phyloP scores from a whole-genome alignment of 2,329 filamentous ascomycete genomes.

The Bipolaris victoriae region DNA sequence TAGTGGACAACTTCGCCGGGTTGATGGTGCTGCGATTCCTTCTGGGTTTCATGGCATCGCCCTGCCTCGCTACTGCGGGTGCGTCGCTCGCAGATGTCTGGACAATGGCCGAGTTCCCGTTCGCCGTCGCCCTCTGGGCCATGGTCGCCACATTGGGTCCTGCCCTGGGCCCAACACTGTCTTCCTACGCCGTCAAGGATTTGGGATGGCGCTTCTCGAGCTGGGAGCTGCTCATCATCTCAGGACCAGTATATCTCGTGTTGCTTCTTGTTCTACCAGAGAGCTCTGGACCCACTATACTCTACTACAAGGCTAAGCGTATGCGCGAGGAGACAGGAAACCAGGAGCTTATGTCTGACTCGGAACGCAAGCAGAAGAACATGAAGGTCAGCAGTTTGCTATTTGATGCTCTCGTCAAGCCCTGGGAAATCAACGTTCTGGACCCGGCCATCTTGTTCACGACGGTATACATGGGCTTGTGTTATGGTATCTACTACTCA shows the following conservation, averaged over 20 bases:
- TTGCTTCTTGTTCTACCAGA: conserved; percentile 85
- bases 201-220: conserved; percentile 81
- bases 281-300: conserved; percentile 73
- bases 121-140: conserved; percentile 51
- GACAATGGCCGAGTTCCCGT: conserved; percentile 49
- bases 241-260: conserved; percentile 72
- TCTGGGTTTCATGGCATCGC: conserved; percentile 44
- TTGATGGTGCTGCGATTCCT: conserved; percentile 61
- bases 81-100: conserved; percentile 47
- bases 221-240: conserved; percentile 80
- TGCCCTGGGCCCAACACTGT: conserved; percentile 66
- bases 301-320: conserved; percentile 68
- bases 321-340: conserved; percentile 72
- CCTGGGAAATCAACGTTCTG: conserved; percentile 80
- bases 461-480: conserved; percentile 80
- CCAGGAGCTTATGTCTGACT: conserved; percentile 72
- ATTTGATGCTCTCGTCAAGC: conserved; percentile 67
- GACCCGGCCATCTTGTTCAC: conserved; percentile 86
- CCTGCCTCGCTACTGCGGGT: conserved; percentile 45
- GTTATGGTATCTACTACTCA: conserved; percentile 76
- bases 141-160: conserved; percentile 62
- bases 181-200: conserved; percentile 74
- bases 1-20: conserved; percentile 66
- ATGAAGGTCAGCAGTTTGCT: conserved; percentile 48
- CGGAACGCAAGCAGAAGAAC: conserved; percentile 69